phyloP scores from a whole-genome alignment of 768 basidiomycete genomes.

The Podaxis sp. region DNA sequence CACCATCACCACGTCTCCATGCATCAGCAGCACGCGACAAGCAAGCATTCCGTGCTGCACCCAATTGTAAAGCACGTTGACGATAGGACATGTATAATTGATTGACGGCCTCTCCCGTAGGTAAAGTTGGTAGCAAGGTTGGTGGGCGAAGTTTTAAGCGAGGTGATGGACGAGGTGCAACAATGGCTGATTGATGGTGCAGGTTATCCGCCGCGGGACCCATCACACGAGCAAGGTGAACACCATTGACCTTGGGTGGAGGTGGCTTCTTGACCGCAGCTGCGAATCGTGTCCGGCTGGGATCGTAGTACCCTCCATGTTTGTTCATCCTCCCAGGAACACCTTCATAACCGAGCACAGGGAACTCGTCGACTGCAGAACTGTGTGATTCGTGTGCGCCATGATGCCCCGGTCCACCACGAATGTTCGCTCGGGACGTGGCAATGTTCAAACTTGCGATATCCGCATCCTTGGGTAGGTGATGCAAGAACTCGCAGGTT shows the following conservation, averaged over 20 bases:
- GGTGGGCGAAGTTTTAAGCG: constrained; percentile 85
- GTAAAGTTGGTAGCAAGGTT: constrained; percentile 80
- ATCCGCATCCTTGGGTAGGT: constrained; percentile 85
- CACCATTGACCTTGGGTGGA: constrained; percentile 40
- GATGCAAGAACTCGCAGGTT: constrained; percentile 94
- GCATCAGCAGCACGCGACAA: constrained; percentile 94
- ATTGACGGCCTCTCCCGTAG: constrained; percentile 81
- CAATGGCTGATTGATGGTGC: constrained; percentile 65
- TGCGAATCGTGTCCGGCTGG: constrained; percentile 86
- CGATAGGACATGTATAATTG: constrained; percentile 88
- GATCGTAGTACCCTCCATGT: constrained; percentile 63
- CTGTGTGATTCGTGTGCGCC: constrained; percentile 42
- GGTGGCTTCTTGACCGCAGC: constrained; percentile 81
- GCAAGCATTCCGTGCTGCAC: constrained; percentile 91
- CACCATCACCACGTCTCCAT: constrained; percentile 94
- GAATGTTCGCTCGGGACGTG: constrained; percentile 65
- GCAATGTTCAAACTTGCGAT: constrained; percentile 66
- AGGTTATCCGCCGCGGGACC: constrained; percentile 61
- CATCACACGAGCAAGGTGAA: constrained; percentile 53
- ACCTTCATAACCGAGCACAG: constrained; percentile 55
- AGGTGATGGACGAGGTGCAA: constrained; percentile 80
- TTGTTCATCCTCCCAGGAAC: constrained; percentile 41
- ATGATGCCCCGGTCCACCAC: constrained; percentile 34
- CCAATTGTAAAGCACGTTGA: constrained; percentile 84
- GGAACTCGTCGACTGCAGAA: constrained; percentile 68